Percentiles rank a stretch among this genome's conserved stretches.
Conservation (phyloP, 148 eudicot genomes). For the Euryodendron excelsum region DNA sequence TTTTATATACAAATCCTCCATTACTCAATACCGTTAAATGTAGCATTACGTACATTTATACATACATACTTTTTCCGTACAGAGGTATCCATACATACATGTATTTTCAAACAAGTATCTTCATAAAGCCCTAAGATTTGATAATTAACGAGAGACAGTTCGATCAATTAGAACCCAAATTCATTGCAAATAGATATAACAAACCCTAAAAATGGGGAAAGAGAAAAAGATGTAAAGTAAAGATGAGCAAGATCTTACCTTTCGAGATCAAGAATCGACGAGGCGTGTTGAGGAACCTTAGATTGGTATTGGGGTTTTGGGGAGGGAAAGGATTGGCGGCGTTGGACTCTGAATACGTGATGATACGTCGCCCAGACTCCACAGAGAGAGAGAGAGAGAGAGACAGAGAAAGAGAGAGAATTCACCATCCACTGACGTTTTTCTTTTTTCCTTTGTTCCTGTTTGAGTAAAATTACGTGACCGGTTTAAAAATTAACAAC, state of each 20-base stretch:
- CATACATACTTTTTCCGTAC: no score
- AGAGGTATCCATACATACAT: no score
- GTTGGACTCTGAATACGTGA: not conserved
- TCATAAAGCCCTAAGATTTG: not conserved
- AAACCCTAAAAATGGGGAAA: not conserved
- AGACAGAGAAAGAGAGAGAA: no score
- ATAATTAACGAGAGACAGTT: not conserved
- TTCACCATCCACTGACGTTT: no score
- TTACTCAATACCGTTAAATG: not conserved
- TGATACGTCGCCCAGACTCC: not conserved
- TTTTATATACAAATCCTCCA: not conserved
- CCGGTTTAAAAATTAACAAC: no score
- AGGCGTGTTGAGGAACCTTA: not conserved
- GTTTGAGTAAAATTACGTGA: no score
- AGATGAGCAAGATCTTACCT: conserved; percentile 1
- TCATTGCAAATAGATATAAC: not conserved
- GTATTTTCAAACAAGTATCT: not conserved
- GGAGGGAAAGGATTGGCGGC: not conserved
- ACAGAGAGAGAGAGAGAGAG: conserved; percentile 7
- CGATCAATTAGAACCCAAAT: not conserved
- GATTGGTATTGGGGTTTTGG: not conserved
- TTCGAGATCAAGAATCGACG: conserved; percentile 1
- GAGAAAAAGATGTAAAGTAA: no score
- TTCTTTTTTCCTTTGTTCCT: no score
- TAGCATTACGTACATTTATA: no score